phyloP scores from a whole-genome alignment of 129 eudicot species.

The Centaurea solstitialis region DNA sequence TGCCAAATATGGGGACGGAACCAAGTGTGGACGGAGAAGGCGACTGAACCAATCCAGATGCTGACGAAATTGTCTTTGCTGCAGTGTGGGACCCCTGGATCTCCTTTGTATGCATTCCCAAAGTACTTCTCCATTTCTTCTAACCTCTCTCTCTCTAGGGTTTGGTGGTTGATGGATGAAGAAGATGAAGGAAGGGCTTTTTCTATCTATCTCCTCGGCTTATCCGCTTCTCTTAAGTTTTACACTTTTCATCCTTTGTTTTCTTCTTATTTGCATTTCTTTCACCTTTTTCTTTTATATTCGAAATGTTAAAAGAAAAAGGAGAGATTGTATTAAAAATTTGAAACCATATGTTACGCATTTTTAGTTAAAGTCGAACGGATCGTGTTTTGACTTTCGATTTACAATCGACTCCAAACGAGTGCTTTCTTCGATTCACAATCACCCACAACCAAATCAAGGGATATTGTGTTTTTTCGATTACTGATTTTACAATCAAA shows the following conservation, averaged over 20 bases:
- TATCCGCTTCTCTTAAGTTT: constrained; percentile 29
- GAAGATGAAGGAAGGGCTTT: neutral
- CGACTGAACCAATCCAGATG: constrained; percentile 66
- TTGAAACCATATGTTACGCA: too few species aligned
- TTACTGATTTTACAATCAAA: too few species aligned
- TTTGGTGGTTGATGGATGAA: neutral
- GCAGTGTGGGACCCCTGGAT: constrained; percentile 92
- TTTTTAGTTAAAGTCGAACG: too few species aligned
- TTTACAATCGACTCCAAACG: too few species aligned
- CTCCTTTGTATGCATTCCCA: constrained; percentile 89
- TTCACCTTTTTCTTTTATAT: neutral
- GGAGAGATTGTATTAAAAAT: too few species aligned
- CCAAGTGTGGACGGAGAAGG: constrained; percentile 60
- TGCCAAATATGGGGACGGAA: constrained; percentile 70
- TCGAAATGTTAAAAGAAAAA: too few species aligned
- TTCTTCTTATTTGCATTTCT: neutral
- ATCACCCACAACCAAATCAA: too few species aligned
- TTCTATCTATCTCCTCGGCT: constrained; percentile 16
- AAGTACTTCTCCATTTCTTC: constrained; percentile 87
- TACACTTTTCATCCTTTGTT: constrained; percentile 8
- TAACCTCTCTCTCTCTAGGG: constrained; percentile 24
- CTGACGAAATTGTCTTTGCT: constrained; percentile 51
- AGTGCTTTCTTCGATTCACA: too few species aligned
- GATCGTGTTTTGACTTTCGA: too few species aligned
- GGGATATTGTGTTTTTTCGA: too few species aligned